Evolutionary conservation across 768 basidiomycete genomes (phyloP).

Genomic region (Leccinum truebloodii): DNA sequence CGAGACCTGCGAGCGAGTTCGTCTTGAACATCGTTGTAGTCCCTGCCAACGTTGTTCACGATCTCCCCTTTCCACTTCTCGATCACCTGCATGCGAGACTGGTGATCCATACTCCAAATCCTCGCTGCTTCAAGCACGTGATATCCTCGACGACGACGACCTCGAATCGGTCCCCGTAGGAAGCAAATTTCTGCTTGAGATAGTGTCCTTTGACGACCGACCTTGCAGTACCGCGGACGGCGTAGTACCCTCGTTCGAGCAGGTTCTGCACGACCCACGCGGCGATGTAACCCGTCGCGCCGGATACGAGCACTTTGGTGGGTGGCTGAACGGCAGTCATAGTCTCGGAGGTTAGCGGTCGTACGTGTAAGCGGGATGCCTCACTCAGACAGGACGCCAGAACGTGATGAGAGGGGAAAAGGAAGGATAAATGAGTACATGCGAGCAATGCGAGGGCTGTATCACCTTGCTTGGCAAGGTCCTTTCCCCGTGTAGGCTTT

Average conservation of each 20-base stretch:
- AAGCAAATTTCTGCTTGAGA: neutral
- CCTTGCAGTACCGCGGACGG: neutral
- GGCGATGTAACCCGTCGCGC: neutral
- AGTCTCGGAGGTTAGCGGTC: neutral
- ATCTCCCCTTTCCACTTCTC: constrained; percentile 41
- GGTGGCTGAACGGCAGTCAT: neutral
- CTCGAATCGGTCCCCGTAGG: neutral
- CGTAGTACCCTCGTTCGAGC: neutral
- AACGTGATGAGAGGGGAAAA: too few species aligned
- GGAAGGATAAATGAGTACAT: too few species aligned
- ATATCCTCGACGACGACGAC: neutral
- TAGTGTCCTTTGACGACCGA: neutral
- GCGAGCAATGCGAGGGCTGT: neutral
- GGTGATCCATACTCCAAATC: constrained; percentile 41
- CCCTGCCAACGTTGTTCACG: constrained; percentile 29
- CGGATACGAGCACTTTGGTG: neutral
- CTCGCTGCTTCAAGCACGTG: constrained; percentile 20
- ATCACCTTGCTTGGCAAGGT: too few species aligned
- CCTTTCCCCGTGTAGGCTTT: too few species aligned
- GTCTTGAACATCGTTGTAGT: constrained; percentile 44
- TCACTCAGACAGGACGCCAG: too few species aligned
- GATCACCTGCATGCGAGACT: constrained; percentile 29
- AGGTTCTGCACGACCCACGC: neutral
- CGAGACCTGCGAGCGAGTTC: constrained; percentile 38
- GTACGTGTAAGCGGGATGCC: neutral